These are phyloP conservation scores for Penicillium crustosum DNA, from an alignment of 2,329 filamentous ascomycete genomes.

Conservation along the genomic window DNA sequence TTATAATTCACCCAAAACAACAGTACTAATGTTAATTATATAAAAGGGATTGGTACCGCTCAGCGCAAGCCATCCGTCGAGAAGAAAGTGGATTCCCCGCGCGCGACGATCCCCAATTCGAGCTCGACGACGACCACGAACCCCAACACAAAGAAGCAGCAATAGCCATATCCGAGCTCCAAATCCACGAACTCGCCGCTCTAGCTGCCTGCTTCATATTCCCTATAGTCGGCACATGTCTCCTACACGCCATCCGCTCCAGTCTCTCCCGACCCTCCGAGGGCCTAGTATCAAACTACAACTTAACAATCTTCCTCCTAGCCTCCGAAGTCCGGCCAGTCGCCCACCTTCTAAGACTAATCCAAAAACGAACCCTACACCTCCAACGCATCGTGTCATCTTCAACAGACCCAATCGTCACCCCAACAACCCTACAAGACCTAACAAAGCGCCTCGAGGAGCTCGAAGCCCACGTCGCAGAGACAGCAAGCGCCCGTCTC, in stretches of 20 bases:
- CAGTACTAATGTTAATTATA: not conserved
- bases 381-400: slow-evolving; percentile 68
- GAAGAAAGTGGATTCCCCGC: slow-evolving; percentile 40
- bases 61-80: slow-evolving; percentile 63
- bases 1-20: not conserved
- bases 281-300: slow-evolving; percentile 87
- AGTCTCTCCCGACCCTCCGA: slow-evolving; percentile 82
- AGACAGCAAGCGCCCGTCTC: slow-evolving; percentile 32
- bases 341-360: slow-evolving; percentile 76
- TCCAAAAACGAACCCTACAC: slow-evolving; percentile 75
- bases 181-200: slow-evolving; percentile 71
- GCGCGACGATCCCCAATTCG: slow-evolving; percentile 27
- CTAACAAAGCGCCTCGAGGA: slow-evolving; percentile 66
- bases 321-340: slow-evolving; percentile 82
- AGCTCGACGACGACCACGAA: slow-evolving; percentile 29
- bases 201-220: slow-evolving; percentile 76
- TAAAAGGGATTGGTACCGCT: slow-evolving; percentile 69
- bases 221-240: slow-evolving; percentile 75
- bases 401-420: slow-evolving; percentile 23
- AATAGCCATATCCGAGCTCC: slow-evolving; percentile 62
- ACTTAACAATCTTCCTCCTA: slow-evolving; percentile 84
- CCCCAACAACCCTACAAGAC: slow-evolving; percentile 49
- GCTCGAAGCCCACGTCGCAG: slow-evolving; percentile 61
- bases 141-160: slow-evolving; percentile 15
- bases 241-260: slow-evolving; percentile 76